A percentile compares a stretch with the other conserved stretches of the same genome.
Conservation (phyloP, 305 asterid genomes). For the Fraxinus paxiana region DNA sequence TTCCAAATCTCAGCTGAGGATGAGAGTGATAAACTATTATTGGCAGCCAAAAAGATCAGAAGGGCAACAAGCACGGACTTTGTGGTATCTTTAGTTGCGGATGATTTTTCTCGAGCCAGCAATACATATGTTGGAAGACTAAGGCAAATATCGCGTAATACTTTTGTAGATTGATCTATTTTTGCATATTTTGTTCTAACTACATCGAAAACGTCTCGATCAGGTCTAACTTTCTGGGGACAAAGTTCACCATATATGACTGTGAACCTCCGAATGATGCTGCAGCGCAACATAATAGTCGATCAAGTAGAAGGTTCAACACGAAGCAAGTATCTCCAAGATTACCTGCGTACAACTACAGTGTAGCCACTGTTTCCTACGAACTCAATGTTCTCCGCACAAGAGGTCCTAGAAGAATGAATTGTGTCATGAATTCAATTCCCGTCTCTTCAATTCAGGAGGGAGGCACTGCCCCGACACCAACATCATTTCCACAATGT, state of each 20-base stretch:
- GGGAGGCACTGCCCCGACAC: slow-evolving; percentile 89
- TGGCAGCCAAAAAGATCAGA: slow-evolving; percentile 77
- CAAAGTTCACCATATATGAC: slow-evolving; percentile 79
- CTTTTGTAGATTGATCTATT: background rate
- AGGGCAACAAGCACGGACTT: slow-evolving; percentile 81
- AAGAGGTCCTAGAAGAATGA: slow-evolving; percentile 90
- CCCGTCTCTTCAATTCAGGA: slow-evolving; percentile 71
- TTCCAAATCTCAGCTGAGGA: slow-evolving; percentile 55
- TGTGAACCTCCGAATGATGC: slow-evolving; percentile 63
- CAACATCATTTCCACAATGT: slow-evolving; percentile 47
- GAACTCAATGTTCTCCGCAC: slow-evolving; percentile 83
- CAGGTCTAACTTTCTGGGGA: slow-evolving; percentile 93
- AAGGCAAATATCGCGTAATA: slow-evolving; percentile 34
- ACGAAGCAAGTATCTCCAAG: slow-evolving; percentile 73
- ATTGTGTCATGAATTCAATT: slow-evolving; percentile 59
- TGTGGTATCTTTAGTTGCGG: slow-evolving; percentile 70
- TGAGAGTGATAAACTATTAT: slow-evolving; percentile 57
- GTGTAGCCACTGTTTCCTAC: slow-evolving; percentile 53
- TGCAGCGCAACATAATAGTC: slow-evolving; percentile 37
- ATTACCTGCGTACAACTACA: slow-evolving; percentile 65
- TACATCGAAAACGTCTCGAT: background rate
- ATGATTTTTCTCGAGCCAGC: slow-evolving; percentile 91
- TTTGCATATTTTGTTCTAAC: background rate
- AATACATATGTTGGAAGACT: slow-evolving; percentile 75
- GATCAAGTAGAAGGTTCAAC: slow-evolving; percentile 62